Evolutionary conservation across 805 yeast genomes (phyloP), one percentile per base, ranked within the genome.

Genomic region (Lachancea dasiensis): DNA sequence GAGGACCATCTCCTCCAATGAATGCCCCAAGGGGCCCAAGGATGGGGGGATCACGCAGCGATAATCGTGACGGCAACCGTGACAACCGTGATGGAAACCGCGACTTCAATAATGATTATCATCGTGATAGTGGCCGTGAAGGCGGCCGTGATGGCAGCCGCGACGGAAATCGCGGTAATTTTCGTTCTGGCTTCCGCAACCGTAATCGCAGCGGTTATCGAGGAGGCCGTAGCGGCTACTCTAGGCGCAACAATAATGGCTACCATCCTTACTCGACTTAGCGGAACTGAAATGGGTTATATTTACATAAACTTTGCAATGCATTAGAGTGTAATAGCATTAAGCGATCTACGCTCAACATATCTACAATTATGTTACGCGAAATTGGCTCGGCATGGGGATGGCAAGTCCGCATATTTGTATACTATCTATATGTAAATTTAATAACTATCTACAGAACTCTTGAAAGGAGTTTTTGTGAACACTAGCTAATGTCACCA

Each of bases 1-100:
- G 38, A 31, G 45, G 41, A 15, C 35, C 37, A 4, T 31, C 45
- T 10, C 51, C 58, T 21, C 64, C 60, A 39, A 52, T 64, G 29
- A 67, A 65, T 43, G 60, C 68, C 37, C 78, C 79, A 43, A 71
- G 67, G 55, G 79, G 79, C 21, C 77, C 78, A 40, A 70, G 70
- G 28, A 36, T 34, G 18, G 38, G 41, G 17, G 44, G 45, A 14
- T 26, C 36, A 18, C 39, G 69, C 37, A 52, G 54, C 28, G 60
- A 63, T 17, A 23, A 31, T 25, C 38, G 69, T 36, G 52, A 55
- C 28, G 58, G 61, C 11, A 55, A 48, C 33, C 45, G 52, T 28
- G 48, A 51, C 14, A 30, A 47, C 37, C 44, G 47, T 11, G 45
- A 47, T 14, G 25, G 45, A 30, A 41, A 46, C 21, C 47, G 54